Evolutionary conservation across 495 filamentous ascomycete species (phyloP).

Genomic region (Podospora didyma): DNA sequence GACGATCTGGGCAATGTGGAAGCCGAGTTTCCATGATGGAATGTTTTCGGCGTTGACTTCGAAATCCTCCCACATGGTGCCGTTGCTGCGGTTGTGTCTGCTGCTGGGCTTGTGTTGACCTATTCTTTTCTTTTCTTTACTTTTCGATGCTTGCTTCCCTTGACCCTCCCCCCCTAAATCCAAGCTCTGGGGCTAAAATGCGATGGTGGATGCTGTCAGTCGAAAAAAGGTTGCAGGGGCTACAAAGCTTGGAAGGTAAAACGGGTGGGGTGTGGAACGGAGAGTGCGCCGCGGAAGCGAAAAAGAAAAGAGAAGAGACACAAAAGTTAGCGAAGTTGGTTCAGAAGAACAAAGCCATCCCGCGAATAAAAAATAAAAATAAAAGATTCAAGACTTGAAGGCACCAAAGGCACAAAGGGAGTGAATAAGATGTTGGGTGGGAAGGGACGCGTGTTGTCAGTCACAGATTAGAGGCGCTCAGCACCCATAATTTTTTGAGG

Average conservation of each 20-base stretch:
- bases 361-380: too few relatives aligned
- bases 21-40: slow-evolving; percentile 52
- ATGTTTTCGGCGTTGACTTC: slow-evolving; percentile 48
- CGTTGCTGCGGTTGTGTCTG: too few relatives aligned
- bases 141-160: background rate
- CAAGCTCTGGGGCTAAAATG: background rate
- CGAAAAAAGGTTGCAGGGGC: background rate
- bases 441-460: too few relatives aligned
- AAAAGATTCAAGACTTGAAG: too few relatives aligned
- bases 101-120: background rate
- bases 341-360: too few relatives aligned
- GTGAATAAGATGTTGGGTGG: too few relatives aligned
- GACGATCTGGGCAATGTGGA: slow-evolving; percentile 60
- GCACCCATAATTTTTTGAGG: too few relatives aligned
- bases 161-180: background rate
- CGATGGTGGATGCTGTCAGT: background rate
- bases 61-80: slow-evolving; percentile 36
- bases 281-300: too few relatives aligned
- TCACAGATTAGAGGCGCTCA: too few relatives aligned
- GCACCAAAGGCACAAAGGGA: too few relatives aligned
- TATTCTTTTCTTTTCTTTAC: background rate
- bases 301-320: too few relatives aligned
- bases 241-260: background rate
- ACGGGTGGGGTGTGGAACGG: background rate
- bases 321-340: too few relatives aligned